These are phyloP conservation scores for Malus domestica DNA, from an alignment of 306 rosid genomes.

Conservation along the genomic window ASM211411v1 NC_041796.1:26834001-26834500, in stretches of 20 bases:
- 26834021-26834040: neutral
- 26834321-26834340: neutral
- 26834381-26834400: too few relatives aligned
- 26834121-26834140: neutral
- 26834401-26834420: too few relatives aligned
- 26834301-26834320: neutral
- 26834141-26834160: neutral
- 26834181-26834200: neutral
- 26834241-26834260: neutral
- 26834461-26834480: too few relatives aligned
- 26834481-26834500: too few relatives aligned
- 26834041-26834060: neutral
- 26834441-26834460: too few relatives aligned
- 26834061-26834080: neutral
- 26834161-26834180: neutral
- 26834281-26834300: neutral
- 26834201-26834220: neutral
- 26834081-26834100: neutral
- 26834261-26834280: conserved; percentile 2
- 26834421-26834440: too few relatives aligned
- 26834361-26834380: neutral
- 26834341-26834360: neutral
- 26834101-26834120: neutral
- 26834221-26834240: neutral
- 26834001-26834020: neutral